Conservation (phyloP, 2,329 filamentous ascomycete genomes). For the Alternaria sp. region DNA sequence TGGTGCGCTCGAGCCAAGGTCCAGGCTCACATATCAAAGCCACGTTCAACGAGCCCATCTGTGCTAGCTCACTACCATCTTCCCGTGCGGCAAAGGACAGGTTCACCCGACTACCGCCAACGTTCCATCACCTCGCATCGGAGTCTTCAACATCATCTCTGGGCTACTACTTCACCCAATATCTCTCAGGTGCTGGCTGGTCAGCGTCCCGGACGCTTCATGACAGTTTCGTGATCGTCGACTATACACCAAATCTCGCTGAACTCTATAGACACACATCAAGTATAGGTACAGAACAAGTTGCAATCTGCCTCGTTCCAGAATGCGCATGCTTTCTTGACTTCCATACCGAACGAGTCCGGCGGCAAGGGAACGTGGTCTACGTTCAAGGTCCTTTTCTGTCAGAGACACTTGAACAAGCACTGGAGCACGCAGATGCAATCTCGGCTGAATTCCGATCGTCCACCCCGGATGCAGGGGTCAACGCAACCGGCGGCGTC, state of each 20-base stretch:
- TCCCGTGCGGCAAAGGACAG: slow-evolving; percentile 12
- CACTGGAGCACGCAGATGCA: slow-evolving; percentile 23
- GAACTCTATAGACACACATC: slow-evolving; percentile 26
- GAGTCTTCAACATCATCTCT: slow-evolving; percentile 19
- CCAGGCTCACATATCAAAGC: slow-evolving; percentile 55
- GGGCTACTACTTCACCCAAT: slow-evolving; percentile 24
- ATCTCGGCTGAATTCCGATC: slow-evolving; percentile 20
- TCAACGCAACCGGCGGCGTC: not conserved
- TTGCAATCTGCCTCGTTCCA: slow-evolving; percentile 43
- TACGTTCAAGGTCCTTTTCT: slow-evolving; percentile 42
- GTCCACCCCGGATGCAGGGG: not conserved
- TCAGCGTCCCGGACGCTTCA: slow-evolving; percentile 15
- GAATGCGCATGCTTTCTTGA: slow-evolving; percentile 30
- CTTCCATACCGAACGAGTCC: slow-evolving; percentile 23
- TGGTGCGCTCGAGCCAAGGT: slow-evolving; percentile 50
- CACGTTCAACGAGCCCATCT: slow-evolving; percentile 40
- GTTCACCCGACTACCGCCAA: slow-evolving; percentile 13
- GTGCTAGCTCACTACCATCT: slow-evolving; percentile 31
- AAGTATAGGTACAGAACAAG: slow-evolving; percentile 23
- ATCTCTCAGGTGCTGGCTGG: slow-evolving; percentile 25
- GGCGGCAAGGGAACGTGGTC: slow-evolving; percentile 29
- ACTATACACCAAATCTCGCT: slow-evolving; percentile 32
- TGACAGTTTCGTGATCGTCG: slow-evolving; percentile 35
- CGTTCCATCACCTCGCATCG: slow-evolving; percentile 22
- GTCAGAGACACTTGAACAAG: slow-evolving; percentile 27